phyloP scores from a whole-genome alignment of 2,329 filamentous ascomycete species.

The Penicillium concentricum region DNA sequence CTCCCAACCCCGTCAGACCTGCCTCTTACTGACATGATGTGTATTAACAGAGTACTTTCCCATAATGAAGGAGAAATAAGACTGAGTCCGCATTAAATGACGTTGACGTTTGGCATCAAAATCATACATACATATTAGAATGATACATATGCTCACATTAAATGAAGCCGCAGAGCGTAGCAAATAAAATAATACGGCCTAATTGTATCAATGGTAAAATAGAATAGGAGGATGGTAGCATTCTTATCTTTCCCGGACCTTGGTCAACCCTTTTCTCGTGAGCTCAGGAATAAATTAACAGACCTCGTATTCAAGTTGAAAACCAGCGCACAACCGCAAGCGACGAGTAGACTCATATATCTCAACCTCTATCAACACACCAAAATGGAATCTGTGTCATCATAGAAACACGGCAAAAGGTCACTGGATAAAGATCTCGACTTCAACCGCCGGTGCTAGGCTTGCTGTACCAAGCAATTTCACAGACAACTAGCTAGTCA shows the following conservation, averaged over 20 bases:
- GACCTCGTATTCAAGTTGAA: not conserved
- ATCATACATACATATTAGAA: not conserved
- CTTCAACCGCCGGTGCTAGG: not conserved
- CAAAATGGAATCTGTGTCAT: not conserved
- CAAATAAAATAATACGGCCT: not conserved
- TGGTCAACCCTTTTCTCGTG: not conserved
- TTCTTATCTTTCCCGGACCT: not conserved
- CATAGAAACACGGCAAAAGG: not conserved
- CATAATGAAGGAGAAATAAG: not conserved
- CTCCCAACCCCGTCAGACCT: not conserved
- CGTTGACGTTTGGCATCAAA: not conserved
- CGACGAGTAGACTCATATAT: not conserved
- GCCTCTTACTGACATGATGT: conserved; percentile 2
- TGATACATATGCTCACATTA: not conserved
- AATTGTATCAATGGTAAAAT: not conserved
- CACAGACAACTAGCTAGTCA: not conserved
- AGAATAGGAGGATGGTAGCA: no score
- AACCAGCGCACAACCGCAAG: not conserved
- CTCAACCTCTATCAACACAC: no score
- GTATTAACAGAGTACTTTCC: conserved; percentile 4
- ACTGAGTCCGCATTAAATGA: not conserved
- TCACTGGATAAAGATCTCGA: not conserved
- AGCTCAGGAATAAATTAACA: no score
- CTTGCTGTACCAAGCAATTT: not conserved
- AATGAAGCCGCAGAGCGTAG: not conserved